Base-by-base conservation (phyloP, 2,329 filamentous ascomycete genomes). In the Cladosporium colombiae region DNA sequence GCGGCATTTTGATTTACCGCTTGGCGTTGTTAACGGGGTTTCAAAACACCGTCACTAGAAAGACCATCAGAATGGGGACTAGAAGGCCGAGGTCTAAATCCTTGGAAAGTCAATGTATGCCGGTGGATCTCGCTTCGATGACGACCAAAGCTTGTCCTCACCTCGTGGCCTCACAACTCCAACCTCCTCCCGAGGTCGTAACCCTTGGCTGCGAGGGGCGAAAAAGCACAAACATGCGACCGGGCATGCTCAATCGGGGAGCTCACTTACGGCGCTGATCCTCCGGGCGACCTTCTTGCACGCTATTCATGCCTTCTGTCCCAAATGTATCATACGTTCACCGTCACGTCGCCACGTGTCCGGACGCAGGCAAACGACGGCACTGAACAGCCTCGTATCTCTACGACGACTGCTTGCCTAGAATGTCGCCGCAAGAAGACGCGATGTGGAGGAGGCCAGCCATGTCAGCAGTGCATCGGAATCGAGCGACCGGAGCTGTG, bases 391-490 rank as follows among this genome's bases (percentile, higher is more conserved):
- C 52, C 27, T n/a, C 49, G 61, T 21, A 64, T 64, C 25, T 64
- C 61, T n/a, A 64, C 61, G 3, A 40, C 49, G 18, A 56, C 25
- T 16, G 61, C 61, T 14, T 64, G 61, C 50, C 31, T 64, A 25
- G 61, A 55, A 46, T 64, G 61, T 29, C 49, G 52, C 23, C 61
- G 61, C 14, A 55, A 56, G 50, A 64, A 64, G 23, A 64, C n/a
- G 63, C 89, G 91, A 69, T 93, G 91, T 74, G 90, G 93, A 79
- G 91, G 91, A 65, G 86, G 89, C 71, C 89, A 92, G 73, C 91
- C 91, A 8, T 93, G 91, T 74, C 89, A 90, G 46, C 90, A 92
- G 74, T 93, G 91, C 75, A 85, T 91, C 65, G 92, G 90, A 74
- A 92, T 91, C 74, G 87, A 91, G 63, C 90, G 90, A 66, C 88